A percentile compares a stretch with the other conserved stretches of the same genome.
Conservation (phyloP, 2,329 filamentous ascomycete species). For the Chrysosporium queenslandicum region DNA sequence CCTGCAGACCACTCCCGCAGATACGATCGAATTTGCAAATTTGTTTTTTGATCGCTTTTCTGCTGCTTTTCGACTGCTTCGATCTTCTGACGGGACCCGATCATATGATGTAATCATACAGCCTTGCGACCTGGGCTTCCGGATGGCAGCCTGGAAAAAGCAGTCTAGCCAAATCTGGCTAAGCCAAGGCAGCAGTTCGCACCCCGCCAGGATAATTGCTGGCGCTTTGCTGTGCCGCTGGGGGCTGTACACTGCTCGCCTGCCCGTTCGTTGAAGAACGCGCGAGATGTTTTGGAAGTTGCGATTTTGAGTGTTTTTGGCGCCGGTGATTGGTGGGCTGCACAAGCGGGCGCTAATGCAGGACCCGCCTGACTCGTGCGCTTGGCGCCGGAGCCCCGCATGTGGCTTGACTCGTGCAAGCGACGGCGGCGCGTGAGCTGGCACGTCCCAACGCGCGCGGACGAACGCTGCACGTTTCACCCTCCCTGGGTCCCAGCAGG, state of each 20-base stretch:
- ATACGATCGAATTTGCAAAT: not conserved
- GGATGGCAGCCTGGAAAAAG: not conserved
- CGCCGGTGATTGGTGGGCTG: not conserved
- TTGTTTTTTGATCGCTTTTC: too few relatives aligned
- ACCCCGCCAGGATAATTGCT: too few relatives aligned
- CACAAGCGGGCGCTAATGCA: constrained; percentile 4
- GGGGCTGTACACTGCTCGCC: too few relatives aligned
- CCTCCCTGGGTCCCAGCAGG: too few relatives aligned
- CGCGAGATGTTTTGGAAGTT: not conserved
- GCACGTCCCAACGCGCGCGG: not conserved
- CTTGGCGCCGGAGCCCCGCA: not conserved
- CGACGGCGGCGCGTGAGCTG: too few relatives aligned
- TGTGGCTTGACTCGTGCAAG: not conserved
- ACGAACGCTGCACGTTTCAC: too few relatives aligned
- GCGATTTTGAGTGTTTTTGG: not conserved
- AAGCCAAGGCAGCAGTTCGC: not conserved
- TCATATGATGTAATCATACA: constrained; percentile 8
- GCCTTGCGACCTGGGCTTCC: not conserved
- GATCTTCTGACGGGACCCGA: constrained; percentile 1
- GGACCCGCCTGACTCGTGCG: not conserved
- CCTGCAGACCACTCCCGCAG: not conserved
- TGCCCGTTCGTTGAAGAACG: too few relatives aligned
- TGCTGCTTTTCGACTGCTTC: not conserved
- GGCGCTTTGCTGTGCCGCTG: too few relatives aligned
- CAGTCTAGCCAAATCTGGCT: not conserved